A percentile compares a stretch with the other conserved stretches of the same genome.
These are phyloP conservation scores for Trichophyton rubrum DNA, from an alignment of 2,329 filamentous ascomycete genomes.

Conservation along the genomic window DNA sequence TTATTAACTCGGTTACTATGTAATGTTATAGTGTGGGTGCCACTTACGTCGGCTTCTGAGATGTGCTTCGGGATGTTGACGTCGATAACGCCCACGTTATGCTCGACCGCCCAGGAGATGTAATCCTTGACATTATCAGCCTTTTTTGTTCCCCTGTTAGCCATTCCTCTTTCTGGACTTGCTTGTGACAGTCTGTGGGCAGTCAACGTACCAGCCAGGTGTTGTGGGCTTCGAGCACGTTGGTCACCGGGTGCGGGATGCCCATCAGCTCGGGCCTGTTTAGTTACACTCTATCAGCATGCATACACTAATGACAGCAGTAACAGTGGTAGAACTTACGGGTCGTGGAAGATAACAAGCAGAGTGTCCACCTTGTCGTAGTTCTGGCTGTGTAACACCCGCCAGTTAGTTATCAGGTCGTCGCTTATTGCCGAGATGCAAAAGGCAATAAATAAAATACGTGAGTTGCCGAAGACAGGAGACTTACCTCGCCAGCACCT, in stretches of 20 bases:
- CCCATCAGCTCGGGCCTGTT: constrained; percentile 56
- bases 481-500: constrained; percentile 63
- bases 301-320: neutral
- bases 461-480: too few relatives aligned
- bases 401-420: neutral
- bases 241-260: constrained; percentile 56
- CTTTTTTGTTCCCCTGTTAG: constrained; percentile 35
- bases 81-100: constrained; percentile 75
- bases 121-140: constrained; percentile 70
- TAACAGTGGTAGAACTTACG: constrained; percentile 41
- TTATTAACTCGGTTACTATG: too few relatives aligned
- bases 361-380: constrained; percentile 56
- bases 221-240: constrained; percentile 68
- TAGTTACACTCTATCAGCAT: constrained; percentile 8
- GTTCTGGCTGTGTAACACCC: constrained; percentile 38
- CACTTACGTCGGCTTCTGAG: constrained; percentile 47
- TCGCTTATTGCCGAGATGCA: neutral
- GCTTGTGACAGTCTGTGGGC: neutral
- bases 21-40: too few relatives aligned
- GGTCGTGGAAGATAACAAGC: constrained; percentile 81
- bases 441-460: too few relatives aligned
- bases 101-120: constrained; percentile 67
- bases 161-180: neutral
- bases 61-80: constrained; percentile 77
- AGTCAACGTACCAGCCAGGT: constrained; percentile 62